phyloP scores from a whole-genome alignment of 2,329 filamentous ascomycete species.

The Microdochium nivale region DNA sequence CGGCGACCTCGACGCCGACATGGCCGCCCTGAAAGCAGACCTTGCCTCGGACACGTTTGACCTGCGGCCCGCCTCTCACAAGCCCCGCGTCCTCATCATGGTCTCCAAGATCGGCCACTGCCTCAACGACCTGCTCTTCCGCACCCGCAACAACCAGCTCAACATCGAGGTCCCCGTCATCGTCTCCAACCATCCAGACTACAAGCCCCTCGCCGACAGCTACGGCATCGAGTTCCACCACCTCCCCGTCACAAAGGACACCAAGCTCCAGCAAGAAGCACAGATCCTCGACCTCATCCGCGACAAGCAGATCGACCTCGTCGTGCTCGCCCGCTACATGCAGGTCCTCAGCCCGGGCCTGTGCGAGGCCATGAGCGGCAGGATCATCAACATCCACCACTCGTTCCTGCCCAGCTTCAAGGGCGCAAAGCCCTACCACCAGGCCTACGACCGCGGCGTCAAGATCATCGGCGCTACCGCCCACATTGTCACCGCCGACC shows the following conservation, averaged over 20 bases:
- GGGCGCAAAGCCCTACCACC: slow-evolving; percentile 81
- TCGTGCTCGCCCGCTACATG: slow-evolving; percentile 82
- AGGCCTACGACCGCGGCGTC: slow-evolving; percentile 77
- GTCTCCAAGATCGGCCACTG: slow-evolving; percentile 85
- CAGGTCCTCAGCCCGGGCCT: slow-evolving; percentile 70
- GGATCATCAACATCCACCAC: slow-evolving; percentile 91
- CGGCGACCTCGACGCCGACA: slow-evolving; percentile 44
- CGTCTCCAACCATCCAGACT: slow-evolving; percentile 76
- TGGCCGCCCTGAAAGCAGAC: slow-evolving; percentile 39
- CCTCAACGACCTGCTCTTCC: slow-evolving; percentile 76
- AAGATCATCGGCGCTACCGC: slow-evolving; percentile 85
- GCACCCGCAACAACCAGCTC: slow-evolving; percentile 65
- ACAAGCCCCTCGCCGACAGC: slow-evolving; percentile 55
- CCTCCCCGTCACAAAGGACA: slow-evolving; percentile 70
- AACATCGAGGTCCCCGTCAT: slow-evolving; percentile 69
- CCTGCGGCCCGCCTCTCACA: slow-evolving; percentile 58
- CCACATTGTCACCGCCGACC: slow-evolving; percentile 76
- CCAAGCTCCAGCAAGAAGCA: slow-evolving; percentile 65
- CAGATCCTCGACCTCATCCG: slow-evolving; percentile 63
- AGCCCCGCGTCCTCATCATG: slow-evolving; percentile 76
- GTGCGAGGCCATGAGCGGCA: slow-evolving; percentile 71
- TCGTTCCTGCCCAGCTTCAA: slow-evolving; percentile 82
- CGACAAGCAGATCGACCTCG: slow-evolving; percentile 63
- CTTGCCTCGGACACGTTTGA: slow-evolving; percentile 44
- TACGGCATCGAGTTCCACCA: slow-evolving; percentile 77